Percentiles rank a stretch among this genome's conserved stretches.
phyloP scores from a whole-genome alignment of 2,329 filamentous ascomycete species.

The Epichloe hybrida region DNA sequence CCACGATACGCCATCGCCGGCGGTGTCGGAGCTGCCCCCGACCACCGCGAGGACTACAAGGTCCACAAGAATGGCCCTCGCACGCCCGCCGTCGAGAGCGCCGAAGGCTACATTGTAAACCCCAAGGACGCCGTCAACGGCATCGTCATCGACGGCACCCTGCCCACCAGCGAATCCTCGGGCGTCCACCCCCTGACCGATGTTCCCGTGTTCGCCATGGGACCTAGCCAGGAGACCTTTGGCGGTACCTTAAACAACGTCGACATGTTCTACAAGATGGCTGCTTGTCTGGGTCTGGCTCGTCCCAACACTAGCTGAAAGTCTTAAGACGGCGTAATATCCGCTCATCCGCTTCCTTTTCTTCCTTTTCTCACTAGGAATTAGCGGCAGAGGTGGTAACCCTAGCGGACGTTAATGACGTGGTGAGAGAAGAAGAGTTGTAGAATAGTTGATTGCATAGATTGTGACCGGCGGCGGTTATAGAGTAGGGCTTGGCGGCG shows the following conservation, averaged over 20 bases:
- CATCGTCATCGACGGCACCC: conserved; percentile 62
- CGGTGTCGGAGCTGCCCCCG: conserved; percentile 58
- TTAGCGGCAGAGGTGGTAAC: not conserved
- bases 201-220: conserved; percentile 64
- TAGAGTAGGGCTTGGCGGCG: not conserved
- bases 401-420: not conserved
- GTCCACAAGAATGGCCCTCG: conserved; percentile 56
- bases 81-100: conserved; percentile 40
- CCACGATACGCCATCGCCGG: conserved; percentile 69
- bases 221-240: conserved; percentile 67
- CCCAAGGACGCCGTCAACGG: conserved; percentile 52
- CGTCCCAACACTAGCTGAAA: conserved; percentile 12
- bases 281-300: conserved; percentile 48
- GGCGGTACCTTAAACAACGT: conserved; percentile 57
- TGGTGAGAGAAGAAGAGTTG: not conserved
- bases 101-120: conserved; percentile 47
- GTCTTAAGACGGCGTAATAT: conserved; percentile 7
- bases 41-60: conserved; percentile 63
- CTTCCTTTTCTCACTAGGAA: not conserved
- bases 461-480: not conserved
- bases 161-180: conserved; percentile 47
- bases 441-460: not conserved
- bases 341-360: not conserved
- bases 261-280: conserved; percentile 64
- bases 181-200: conserved; percentile 69